These are phyloP conservation scores for Pythium brachiatum DNA, from an alignment of 352 stramenopile genomes.

Conservation along the genomic window DNA sequence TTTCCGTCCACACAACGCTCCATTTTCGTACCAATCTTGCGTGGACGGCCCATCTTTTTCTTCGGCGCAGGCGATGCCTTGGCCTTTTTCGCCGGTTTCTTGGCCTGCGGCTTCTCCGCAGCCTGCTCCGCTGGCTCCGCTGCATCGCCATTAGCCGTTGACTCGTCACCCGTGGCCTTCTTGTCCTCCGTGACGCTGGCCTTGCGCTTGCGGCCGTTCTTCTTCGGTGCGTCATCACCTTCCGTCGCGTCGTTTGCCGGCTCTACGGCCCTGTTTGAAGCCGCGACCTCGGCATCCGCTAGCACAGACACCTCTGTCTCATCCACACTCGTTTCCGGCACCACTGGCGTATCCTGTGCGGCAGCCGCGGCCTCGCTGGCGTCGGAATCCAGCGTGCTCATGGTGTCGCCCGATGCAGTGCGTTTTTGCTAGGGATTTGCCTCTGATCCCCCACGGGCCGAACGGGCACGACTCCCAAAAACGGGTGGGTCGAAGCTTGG, in stretches of 20 bases:
- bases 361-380: neutral
- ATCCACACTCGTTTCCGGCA: conserved; percentile 3
- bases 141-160: neutral
- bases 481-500: neutral
- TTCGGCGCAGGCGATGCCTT: conserved; percentile 20
- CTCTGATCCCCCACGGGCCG: conserved; percentile 30
- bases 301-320: conserved; percentile 2
- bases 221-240: conserved; percentile 22
- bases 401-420: neutral
- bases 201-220: conserved; percentile 34
- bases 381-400: neutral
- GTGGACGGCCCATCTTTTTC: conserved; percentile 39
- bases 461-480: neutral
- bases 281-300: conserved; percentile 17
- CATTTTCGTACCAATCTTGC: conserved; percentile 33
- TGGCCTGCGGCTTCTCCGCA: conserved; percentile 14
- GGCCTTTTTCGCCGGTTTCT: conserved; percentile 19
- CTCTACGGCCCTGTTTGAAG: neutral
- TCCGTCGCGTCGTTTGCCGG: neutral
- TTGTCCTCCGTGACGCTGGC: conserved; percentile 24
- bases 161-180: conserved; percentile 9
- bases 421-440: neutral
- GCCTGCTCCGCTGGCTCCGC: conserved; percentile 25
- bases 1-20: neutral
- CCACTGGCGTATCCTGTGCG: neutral